Base-by-base conservation (phyloP, 2,329 filamentous ascomycete species). In the Colletotrichum viniferum region DNA sequence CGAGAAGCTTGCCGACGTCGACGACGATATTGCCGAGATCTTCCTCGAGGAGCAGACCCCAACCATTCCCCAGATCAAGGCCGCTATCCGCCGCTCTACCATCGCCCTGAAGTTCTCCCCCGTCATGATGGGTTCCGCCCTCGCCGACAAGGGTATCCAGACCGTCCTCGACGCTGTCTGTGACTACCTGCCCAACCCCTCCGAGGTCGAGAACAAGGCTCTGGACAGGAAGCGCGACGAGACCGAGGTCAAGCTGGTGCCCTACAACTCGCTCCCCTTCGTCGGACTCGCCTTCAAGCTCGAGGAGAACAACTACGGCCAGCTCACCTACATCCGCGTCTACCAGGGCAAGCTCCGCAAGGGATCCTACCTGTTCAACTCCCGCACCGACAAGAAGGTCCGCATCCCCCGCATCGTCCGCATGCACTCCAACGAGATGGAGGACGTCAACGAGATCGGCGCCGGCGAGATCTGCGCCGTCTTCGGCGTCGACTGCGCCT, bases 361-460 rank as follows among this genome's bases (percentile, higher is more conserved):
- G 90, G 95, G 96, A 65, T 91, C 94, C 82, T 95, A 96, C 83
- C 92, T 99, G 71, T 98, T 94, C 91, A 99, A 98, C 86, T 96
- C 96, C 10, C 93, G 96, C 80, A 97, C 92, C 78, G 94, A 96
- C 85, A 98, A 98, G 90, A 98, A 96, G 88, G 94, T 99, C 83
- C 96, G 97, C 86, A 94, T 99, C 73, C 97, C 97, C 24, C 94
- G 96, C 82, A 98, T 99, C 81, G 97, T 99, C 77, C 95, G 97
- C 77, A 99, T 99, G 97, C 97, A 99, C 88, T 98, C 96, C 61
- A 98, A 98, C 83, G 97, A 99, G 83, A 98, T 99, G 96, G 97
- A 99, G 85, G 97, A 99, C 82, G 95, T 98, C 34, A 89, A 87
- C 71, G 96, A 98, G 84, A 94, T 99, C 77, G 95, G 96, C 68